phyloP scores from a whole-genome alignment of 2,329 filamentous ascomycete genomes.

The Diaporthe humulicola region DNA sequence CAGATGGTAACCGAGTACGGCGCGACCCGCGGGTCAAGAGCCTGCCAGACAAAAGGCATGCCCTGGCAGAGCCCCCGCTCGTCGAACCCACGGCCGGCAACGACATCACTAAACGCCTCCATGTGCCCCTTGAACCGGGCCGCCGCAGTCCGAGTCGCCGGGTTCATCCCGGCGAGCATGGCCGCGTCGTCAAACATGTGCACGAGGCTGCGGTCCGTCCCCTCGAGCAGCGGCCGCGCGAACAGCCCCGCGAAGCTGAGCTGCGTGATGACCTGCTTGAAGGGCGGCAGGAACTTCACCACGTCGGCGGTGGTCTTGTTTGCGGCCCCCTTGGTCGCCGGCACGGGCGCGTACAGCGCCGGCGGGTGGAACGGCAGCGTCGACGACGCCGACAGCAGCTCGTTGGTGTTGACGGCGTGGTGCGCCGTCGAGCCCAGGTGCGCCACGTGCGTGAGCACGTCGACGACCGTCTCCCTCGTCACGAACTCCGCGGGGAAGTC shows the following conservation, averaged over 20 bases:
- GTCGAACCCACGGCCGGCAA: conserved; percentile 57
- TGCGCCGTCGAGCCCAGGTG: conserved; percentile 54
- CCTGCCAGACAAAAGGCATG: conserved; percentile 60
- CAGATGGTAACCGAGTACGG: conserved; percentile 42
- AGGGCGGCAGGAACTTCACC: conserved; percentile 51
- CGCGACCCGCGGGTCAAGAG: conserved; percentile 41
- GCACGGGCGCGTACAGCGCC: conserved; percentile 55
- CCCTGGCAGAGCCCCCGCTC: conserved; percentile 56
- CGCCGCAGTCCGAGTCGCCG: conserved; percentile 50
- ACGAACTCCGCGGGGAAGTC: conserved; percentile 55
- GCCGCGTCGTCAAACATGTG: conserved; percentile 56
- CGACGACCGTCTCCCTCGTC: conserved; percentile 50
- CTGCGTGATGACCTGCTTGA: conserved; percentile 51
- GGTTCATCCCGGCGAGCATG: conserved; percentile 52
- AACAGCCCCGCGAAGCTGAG: conserved; percentile 55
- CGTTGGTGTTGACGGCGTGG: conserved; percentile 58
- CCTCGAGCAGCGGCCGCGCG: conserved; percentile 54
- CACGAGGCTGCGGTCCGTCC: conserved; percentile 52
- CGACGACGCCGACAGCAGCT: conserved; percentile 51
- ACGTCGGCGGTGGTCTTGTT: conserved; percentile 50
- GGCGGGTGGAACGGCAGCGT: conserved; percentile 58
- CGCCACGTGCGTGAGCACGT: conserved; percentile 56
- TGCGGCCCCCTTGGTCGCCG: conserved; percentile 54
- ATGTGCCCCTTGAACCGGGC: conserved; percentile 52
- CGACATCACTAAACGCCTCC: conserved; percentile 52